Conservation (phyloP, 2,329 filamentous ascomycete species). For the Epichloe brachyelytri region DNA sequence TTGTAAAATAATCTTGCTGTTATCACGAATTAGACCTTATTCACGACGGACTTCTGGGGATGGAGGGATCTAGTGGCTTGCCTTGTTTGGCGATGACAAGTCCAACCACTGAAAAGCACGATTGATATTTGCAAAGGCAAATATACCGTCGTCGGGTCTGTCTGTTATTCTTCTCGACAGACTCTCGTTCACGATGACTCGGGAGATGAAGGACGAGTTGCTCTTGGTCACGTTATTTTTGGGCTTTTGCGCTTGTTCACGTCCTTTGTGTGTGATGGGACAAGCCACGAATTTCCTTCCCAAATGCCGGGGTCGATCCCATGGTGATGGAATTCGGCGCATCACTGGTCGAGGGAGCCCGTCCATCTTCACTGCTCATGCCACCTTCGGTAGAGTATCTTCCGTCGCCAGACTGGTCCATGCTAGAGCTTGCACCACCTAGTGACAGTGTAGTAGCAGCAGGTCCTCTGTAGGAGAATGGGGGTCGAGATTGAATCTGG, state of each 20-base stretch:
- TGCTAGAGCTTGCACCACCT: conserved; percentile 32
- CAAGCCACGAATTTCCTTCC: conserved; percentile 72
- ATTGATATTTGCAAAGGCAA: conserved; percentile 92
- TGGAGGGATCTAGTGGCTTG: conserved; percentile 14
- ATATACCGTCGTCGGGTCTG: conserved; percentile 63
- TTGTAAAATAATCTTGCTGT: conserved; percentile 79
- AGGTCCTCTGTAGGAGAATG: conserved; percentile 41
- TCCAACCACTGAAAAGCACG: conserved; percentile 95
- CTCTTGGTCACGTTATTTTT: conserved; percentile 99
- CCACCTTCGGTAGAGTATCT: conserved; percentile 48
- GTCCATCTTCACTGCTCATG: conserved; percentile 43
- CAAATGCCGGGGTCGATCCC: conserved; percentile 56
- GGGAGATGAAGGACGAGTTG: conserved; percentile 96
- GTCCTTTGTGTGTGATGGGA: conserved; percentile 51
- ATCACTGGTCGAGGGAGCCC: conserved; percentile 40
- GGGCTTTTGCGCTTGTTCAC: conserved; percentile 76
- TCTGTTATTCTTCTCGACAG: conserved; percentile 70
- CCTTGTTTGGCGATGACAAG: conserved; percentile 61
- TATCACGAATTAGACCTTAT: conserved; percentile 13
- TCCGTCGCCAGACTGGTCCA: conserved; percentile 49
- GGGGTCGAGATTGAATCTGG: conserved; percentile 52
- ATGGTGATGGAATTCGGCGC: conserved; percentile 26
- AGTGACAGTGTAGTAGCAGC: conserved; percentile 37
- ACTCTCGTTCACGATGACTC: conserved; percentile 81
- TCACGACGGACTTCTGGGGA: background rate